A percentile compares a stretch with the other conserved stretches of the same genome.
Conservation (phyloP, 441 rosid genomes). For the Hura crepitans region DNA sequence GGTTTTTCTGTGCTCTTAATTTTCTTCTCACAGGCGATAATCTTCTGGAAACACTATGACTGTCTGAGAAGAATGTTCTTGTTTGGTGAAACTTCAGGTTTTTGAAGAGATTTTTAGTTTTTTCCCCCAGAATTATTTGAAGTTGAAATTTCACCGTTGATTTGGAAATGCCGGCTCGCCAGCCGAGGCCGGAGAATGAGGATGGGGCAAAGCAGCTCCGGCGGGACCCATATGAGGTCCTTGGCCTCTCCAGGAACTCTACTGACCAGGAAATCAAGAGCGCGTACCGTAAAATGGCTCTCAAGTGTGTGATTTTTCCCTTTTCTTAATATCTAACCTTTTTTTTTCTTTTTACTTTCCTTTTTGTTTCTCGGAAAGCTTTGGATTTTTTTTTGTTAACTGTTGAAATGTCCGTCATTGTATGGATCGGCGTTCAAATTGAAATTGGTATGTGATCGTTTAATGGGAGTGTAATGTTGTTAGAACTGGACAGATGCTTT, state of each 20-base stretch:
- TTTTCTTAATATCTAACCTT: slow-evolving; percentile 9
- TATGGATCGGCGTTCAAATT: neutral
- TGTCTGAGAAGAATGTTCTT: neutral
- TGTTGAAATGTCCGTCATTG: neutral
- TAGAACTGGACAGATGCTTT: neutral
- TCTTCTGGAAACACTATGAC: slow-evolving; percentile 14
- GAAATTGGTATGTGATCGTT: neutral
- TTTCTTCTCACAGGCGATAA: neutral
- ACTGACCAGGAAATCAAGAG: slow-evolving; percentile 88
- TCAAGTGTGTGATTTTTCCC: slow-evolving; percentile 51
- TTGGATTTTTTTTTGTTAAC: slow-evolving; percentile 2
- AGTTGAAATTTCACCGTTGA: slow-evolving; percentile 9
- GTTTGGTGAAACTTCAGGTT: slow-evolving; percentile 21
- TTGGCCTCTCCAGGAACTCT: slow-evolving; percentile 62
- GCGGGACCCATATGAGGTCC: slow-evolving; percentile 89
- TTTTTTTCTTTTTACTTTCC: neutral
- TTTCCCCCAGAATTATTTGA: neutral
- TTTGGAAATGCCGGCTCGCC: slow-evolving; percentile 55
- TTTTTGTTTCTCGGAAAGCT: neutral
- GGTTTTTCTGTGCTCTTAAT: slow-evolving; percentile 24
- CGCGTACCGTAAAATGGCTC: slow-evolving; percentile 91
- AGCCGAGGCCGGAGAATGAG: slow-evolving; percentile 72
- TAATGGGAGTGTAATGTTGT: neutral
- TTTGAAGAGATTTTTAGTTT: neutral
- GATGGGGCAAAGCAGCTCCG: slow-evolving; percentile 63